Evolutionary conservation across 1,139 yeast genomes (phyloP), one percentile per base, ranked within the genome.

Genomic region (Protomyces lactucae-debilis): DNA sequence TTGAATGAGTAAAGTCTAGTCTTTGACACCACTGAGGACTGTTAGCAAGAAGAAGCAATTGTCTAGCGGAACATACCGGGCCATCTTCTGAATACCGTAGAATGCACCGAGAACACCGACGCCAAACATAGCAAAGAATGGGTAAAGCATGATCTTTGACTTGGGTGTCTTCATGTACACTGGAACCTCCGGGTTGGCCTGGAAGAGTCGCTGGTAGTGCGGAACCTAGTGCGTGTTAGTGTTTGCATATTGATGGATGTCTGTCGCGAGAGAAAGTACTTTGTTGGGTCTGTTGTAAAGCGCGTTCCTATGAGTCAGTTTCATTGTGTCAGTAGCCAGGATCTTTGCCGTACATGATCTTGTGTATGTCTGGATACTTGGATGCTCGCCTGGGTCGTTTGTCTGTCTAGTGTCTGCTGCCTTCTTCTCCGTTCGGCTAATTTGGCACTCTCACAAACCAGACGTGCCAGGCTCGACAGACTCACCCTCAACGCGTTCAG

Each of bases 101-200:
- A 60, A 35, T 8, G 64, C 43, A 23, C 67, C 67, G 36, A 63
- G 21, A 3, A 65, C 52, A 23, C 66, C 65, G 39, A 40, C 14
- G 32, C 57, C 59, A 80, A 91, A 88, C 71, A 88, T 80, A 71
- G 91, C 95, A 82, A 85, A 88, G 84, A 87, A 92, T 76, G 97
- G 97, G 79, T 87, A 88, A 72, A 91, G 83, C 76, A 87, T 79
- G 74, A 83, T 79, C 80, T 88, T 89, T 71, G 97, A 85, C 79
- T 92, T 85, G 54, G 79, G 78, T 66, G 74, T 73, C 67, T 78
- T 76, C 76, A 75, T 71, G 78, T 78, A 76, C 65, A 76, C 70
- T 40, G 78, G 76, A 53, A 73, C 70, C 67, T 72, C 67, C 54
- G 74, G 71, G 70, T 73, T 71, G 60, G 76, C 71, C 73, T 76